Percentiles rank a stretch among this genome's conserved stretches.
Evolutionary conservation across 75 land plant species (phyloP).

Genomic region (Chamaecyparis obtusa): DNA sequence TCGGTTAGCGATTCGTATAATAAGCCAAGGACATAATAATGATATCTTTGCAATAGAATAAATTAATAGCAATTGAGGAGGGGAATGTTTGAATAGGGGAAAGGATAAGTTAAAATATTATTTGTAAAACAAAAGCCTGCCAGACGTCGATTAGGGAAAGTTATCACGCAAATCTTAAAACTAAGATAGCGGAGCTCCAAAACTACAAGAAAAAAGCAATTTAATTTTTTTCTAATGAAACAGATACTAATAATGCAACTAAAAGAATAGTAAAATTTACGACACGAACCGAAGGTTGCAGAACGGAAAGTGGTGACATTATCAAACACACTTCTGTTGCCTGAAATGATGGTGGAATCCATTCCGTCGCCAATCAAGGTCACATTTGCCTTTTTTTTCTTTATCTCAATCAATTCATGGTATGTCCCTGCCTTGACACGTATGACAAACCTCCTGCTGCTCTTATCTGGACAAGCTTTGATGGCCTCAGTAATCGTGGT

Average conservation of each 20-base stretch:
- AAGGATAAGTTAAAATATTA: no score
- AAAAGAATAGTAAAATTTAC: background rate
- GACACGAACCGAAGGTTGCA: constrained; percentile 43
- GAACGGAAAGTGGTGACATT: constrained; percentile 29
- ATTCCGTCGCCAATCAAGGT: constrained; percentile 54
- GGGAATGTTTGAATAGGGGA: no score
- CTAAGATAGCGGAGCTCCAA: background rate
- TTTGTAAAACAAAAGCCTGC: no score
- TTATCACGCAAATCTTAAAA: no score
- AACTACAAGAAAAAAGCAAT: background rate
- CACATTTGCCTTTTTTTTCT: constrained; percentile 18
- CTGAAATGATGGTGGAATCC: constrained; percentile 40
- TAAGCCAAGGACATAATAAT: no score
- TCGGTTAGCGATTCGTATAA: no score
- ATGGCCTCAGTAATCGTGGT: constrained; percentile 53
- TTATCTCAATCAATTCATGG: constrained; percentile 28
- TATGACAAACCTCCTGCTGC: constrained; percentile 29
- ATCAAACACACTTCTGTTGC: constrained; percentile 25
- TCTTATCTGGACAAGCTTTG: constrained; percentile 34
- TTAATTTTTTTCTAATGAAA: background rate
- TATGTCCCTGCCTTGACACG: constrained; percentile 59
- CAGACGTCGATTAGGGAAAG: no score
- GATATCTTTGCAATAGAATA: no score
- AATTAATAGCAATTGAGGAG: no score
- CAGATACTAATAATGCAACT: background rate